Evolutionary conservation across 2,329 filamentous ascomycete species (phyloP), one percentile per base, ranked within the genome.

Genomic region (Pleurostoma richardsiae): DNA sequence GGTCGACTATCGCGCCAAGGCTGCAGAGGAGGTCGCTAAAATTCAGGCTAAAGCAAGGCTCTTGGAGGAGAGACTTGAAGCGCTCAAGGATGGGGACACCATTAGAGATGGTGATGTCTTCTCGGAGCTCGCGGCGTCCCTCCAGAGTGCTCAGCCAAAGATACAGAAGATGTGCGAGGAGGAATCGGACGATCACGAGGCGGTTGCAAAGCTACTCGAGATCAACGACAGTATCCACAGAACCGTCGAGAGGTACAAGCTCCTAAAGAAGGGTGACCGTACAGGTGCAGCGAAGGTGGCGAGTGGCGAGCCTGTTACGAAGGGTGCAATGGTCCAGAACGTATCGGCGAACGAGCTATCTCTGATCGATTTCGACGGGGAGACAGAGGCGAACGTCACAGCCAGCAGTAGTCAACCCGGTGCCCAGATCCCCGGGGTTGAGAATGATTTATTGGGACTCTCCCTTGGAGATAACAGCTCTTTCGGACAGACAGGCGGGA

Each of bases 131-230:
- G 91, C 91, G 4, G 85, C 87, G 53, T 84, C 94, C 7, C 76
- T 99, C 41, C 88, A 90, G 64, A 96, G 87, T 61, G 94, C 94
- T 3, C 94, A 99, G 59, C 94, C 94, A 6, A 99, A 99, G 72
- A 97, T 99, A 54, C 92, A 97, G 64, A 96, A 90, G 70, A 99
- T 99, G 92, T 97, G 92, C 61, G 92, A 97, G 67, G 94, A 99
- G 67, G 94, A 99, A 62, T 96, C 91, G 8, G 92, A 97, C 51
- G 94, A 99, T 61, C 85, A 90, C 51, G 94, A 96, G 70, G 94
- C 94, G 4, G 94, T 99, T 5, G 88, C 90, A 40, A 96, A 96
- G 68, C 76, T 99, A 8, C 79, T 99, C 47, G 90, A 97, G 63
- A 97, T 99, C 61, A 99, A 99, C 63, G 94, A 99, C 67, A 96